Conservation (phyloP, 208 protist species). For the Crithidia brevicula region DNA sequence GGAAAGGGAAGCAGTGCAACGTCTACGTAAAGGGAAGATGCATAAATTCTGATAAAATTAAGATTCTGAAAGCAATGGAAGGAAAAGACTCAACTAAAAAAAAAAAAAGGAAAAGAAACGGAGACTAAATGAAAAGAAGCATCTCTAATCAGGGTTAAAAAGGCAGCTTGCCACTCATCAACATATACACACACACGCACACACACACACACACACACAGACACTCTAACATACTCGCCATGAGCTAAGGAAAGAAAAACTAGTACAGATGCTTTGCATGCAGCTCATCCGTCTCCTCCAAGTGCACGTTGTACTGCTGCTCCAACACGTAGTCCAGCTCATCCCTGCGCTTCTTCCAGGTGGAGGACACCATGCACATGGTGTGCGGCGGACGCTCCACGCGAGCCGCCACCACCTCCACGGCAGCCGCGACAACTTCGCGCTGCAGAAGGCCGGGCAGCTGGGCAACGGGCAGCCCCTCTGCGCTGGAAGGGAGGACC, state of each 20-base stretch:
- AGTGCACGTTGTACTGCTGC: slow-evolving; percentile 52
- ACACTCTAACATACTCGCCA: too few relatives aligned
- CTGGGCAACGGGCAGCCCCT: background rate
- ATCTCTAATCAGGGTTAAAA: background rate
- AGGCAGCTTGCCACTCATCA: background rate
- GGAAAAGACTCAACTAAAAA: slow-evolving; percentile 1
- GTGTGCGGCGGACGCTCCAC: slow-evolving; percentile 25
- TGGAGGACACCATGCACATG: slow-evolving; percentile 33
- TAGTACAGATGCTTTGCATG: background rate
- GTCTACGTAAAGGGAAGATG: too few relatives aligned
- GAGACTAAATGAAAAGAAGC: background rate
- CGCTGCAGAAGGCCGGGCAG: slow-evolving; percentile 11
- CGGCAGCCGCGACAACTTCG: slow-evolving; percentile 15
- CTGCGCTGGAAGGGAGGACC: background rate
- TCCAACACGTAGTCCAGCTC: slow-evolving; percentile 46
- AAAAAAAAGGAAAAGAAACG: slow-evolving; percentile 12
- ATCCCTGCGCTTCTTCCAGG: slow-evolving; percentile 42
- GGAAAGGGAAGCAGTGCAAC: too few relatives aligned
- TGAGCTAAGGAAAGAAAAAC: too few relatives aligned
- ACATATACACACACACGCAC: background rate
- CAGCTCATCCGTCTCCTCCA: slow-evolving; percentile 42
- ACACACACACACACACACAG: background rate
- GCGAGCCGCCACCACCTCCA: slow-evolving; percentile 24
- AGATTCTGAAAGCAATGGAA: background rate
- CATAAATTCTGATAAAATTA: too few relatives aligned